Evolutionary conservation across 2,329 filamentous ascomycete genomes (phyloP), one percentile per base, ranked within the genome.

Genomic region (Calonectria leucothoes): DNA sequence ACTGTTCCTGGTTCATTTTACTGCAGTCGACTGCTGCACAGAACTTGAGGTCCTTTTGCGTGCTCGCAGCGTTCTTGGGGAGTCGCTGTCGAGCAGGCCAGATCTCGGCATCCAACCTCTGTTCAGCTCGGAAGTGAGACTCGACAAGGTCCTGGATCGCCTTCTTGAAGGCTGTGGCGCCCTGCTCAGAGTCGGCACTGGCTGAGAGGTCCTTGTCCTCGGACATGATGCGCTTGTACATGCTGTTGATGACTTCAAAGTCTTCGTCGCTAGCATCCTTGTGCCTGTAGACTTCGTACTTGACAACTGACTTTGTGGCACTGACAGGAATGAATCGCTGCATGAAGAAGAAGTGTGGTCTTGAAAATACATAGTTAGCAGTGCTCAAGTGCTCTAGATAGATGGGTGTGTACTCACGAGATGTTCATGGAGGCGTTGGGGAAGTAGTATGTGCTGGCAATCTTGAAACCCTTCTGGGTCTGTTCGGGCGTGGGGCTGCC

Each of bases 131-230:
- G 74, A 85, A 82, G 75, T 91, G 89, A 45, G 85, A 84, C 35
- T 83, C 84, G 39, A 91, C 82, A 20, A 85, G 80, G 49, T 90
- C 86, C 4, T 89, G 87, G 39, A 88, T 86, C 4, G 82, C 81
- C 55, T 86, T 86, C 83, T 91, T 89, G 85, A 91, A 91, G 82
- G 87, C 90, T 0, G 91, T 82, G 0, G 90, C 89, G 0, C 90
- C 89, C 80, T 91, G 89, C 81, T 93, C 91, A 82, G 89, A 87
- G 64, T 86, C 84, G 1, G 90, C 88, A 15, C 86, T 87, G 76
- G 87, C 85, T 84, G 91, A 93, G 31, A 93, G 88, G 11, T 88
- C 85, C 79, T 93, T 93, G 84, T 93, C 91, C 82, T 93, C 91
- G 1, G 87, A 86, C 89, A 93, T 90, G 82, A 93, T 88, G 48